Conservation (phyloP, 1,284 basidiomycete genomes). For the Pisolithus thermaeus region DNA sequence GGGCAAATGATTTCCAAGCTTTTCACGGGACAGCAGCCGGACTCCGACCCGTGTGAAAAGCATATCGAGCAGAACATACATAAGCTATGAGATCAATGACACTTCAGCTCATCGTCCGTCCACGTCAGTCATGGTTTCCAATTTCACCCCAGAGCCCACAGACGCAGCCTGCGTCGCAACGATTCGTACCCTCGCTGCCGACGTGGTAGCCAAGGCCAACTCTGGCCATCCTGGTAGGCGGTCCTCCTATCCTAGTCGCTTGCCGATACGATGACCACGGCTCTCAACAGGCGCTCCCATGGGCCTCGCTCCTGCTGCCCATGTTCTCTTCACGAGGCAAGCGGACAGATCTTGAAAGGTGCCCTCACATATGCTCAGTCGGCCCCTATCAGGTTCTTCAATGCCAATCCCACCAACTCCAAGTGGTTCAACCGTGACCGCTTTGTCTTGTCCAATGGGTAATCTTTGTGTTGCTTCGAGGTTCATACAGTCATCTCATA, state of each 20-base stretch:
- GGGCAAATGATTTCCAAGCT: constrained; percentile 12
- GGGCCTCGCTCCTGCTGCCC: constrained; percentile 88
- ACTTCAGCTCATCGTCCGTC: constrained; percentile 22
- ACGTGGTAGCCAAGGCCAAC: constrained; percentile 78
- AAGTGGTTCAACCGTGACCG: constrained; percentile 92
- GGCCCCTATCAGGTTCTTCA: constrained; percentile 58
- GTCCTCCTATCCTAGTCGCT: not conserved
- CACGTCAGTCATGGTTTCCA: constrained; percentile 35
- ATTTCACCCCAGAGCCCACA: constrained; percentile 34
- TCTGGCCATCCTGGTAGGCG: constrained; percentile 81
- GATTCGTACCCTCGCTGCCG: constrained; percentile 67
- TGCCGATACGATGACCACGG: constrained; percentile 6
- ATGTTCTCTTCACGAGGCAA: constrained; percentile 80
- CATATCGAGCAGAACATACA: constrained; percentile 8
- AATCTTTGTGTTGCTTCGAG: constrained; percentile 15
- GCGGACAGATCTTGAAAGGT: constrained; percentile 6
- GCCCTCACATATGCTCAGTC: constrained; percentile 7
- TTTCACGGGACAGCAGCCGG: constrained; percentile 10
- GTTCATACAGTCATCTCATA: constrained; percentile 9
- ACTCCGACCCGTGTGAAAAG: not conserved
- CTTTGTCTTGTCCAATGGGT: constrained; percentile 86
- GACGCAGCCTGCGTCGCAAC: constrained; percentile 63
- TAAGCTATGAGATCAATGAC: constrained; percentile 7
- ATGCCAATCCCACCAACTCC: constrained; percentile 81
- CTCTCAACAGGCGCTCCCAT: constrained; percentile 69